Evolutionary conservation across 306 rosid species (phyloP).

Genomic region (Oxytropis ochrocephala): DNA sequence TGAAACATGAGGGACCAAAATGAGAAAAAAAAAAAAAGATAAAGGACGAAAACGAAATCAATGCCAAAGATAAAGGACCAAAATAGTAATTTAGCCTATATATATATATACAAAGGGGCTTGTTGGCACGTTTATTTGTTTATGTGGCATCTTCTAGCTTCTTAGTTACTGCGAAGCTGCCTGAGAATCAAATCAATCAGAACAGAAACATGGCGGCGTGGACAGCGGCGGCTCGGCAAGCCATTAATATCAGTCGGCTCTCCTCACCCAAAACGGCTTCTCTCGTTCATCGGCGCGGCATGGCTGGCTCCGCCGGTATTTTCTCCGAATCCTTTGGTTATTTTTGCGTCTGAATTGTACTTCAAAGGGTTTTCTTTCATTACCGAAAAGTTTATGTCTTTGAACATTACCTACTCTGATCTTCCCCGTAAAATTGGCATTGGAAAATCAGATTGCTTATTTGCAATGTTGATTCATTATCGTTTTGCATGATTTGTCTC

Average conservation of each 20-base stretch:
- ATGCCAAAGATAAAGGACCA: no score
- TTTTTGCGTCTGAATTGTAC: not conserved
- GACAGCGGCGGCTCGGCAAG: conserved; percentile 37
- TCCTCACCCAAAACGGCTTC: conserved; percentile 31
- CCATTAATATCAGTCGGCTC: conserved; percentile 24
- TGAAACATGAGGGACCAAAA: no score
- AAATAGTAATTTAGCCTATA: not conserved
- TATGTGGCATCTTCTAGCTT: conserved; percentile 15
- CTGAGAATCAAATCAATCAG: not conserved
- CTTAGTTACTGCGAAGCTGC: not conserved
- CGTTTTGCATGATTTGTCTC: no score
- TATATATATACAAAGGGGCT: not conserved
- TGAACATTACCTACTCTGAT: not conserved
- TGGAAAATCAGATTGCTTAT: not conserved
- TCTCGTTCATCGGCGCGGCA: conserved; percentile 42
- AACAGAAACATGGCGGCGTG: conserved; percentile 41
- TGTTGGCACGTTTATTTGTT: not conserved
- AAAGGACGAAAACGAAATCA: no score
- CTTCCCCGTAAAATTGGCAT: not conserved
- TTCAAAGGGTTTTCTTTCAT: not conserved
- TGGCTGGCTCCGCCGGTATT: conserved; percentile 41
- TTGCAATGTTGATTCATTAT: not conserved
- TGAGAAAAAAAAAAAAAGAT: no score
- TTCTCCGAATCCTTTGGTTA: not conserved
- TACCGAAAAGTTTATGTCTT: not conserved